These are phyloP conservation scores for Vitis amurensis DNA, from an alignment of 164 flowering plant species.

Conservation along the genomic window DNA sequence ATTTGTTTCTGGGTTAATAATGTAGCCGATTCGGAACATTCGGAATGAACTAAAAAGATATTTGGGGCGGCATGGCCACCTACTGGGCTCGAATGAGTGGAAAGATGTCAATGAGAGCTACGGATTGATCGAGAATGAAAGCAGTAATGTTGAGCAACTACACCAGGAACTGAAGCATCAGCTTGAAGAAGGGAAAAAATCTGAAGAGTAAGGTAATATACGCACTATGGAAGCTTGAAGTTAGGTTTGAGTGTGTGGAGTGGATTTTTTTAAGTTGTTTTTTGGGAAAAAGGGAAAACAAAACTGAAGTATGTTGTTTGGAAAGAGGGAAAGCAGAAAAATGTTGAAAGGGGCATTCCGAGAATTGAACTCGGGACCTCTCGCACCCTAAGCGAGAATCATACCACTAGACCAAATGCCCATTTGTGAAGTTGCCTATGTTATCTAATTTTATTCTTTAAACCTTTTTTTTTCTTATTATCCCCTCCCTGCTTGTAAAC, in stretches of 20 bases:
- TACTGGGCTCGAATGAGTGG: constrained; percentile 24
- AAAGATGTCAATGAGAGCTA: constrained; percentile 24
- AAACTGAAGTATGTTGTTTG: too few species aligned
- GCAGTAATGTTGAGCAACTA: neutral
- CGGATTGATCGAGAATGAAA: constrained; percentile 22
- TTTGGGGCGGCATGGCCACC: constrained; percentile 26
- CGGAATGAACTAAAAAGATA: constrained; percentile 32
- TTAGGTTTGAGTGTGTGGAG: too few species aligned
- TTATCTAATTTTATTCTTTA: too few species aligned
- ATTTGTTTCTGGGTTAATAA: neutral
- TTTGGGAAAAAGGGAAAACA: too few species aligned
- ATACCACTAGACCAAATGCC: constrained; percentile 89
- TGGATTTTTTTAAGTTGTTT: too few species aligned
- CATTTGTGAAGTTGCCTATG: constrained; percentile 2
- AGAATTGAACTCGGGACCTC: constrained; percentile 87
- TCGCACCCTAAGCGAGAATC: constrained; percentile 95
- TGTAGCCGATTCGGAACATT: constrained; percentile 25
- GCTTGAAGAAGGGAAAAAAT: too few species aligned
- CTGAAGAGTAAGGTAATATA: too few species aligned
- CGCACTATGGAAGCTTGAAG: too few species aligned
- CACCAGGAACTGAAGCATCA: neutral
- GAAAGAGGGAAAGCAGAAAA: too few species aligned
- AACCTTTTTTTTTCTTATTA: too few species aligned
- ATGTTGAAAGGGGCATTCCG: constrained; percentile 53
- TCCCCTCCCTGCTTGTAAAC: too few species aligned